These are phyloP conservation scores for Talaromyces amestolkiae DNA, from an alignment of 2,329 filamentous ascomycete genomes.

Conservation along the genomic window DNA sequence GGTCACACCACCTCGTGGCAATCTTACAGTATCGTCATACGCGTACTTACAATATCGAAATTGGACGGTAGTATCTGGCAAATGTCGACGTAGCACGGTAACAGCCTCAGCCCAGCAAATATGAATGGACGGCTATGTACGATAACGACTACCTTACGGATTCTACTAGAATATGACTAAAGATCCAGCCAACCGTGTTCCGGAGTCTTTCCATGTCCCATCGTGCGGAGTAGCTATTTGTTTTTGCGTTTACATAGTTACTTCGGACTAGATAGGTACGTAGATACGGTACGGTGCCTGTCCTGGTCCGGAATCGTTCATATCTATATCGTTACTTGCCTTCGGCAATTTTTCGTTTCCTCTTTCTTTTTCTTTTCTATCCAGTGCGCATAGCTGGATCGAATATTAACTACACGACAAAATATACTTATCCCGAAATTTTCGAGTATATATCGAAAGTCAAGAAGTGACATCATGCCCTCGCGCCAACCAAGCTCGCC, in stretches of 20 bases:
- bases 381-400: not conserved
- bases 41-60: not conserved
- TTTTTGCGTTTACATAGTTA: not conserved
- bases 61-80: slow-evolving; percentile 4
- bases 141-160: no score
- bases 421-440: no score
- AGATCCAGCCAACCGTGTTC: not conserved
- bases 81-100: slow-evolving; percentile 11
- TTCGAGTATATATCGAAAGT: no score
- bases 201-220: slow-evolving; percentile 10
- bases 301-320: not conserved
- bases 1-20: not conserved
- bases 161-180: not conserved
- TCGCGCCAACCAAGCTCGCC: slow-evolving; percentile 26
- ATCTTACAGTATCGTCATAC: slow-evolving; percentile 7
- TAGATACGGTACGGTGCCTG: slow-evolving; percentile 7
- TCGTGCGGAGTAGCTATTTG: slow-evolving; percentile 6
- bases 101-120: not conserved
- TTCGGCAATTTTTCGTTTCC: not conserved
- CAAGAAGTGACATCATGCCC: slow-evolving; percentile 34
- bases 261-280: not conserved
- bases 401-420: no score
- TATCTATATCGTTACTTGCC: slow-evolving; percentile 9
- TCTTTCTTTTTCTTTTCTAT: slow-evolving; percentile 5
- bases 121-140: no score